Conservation (phyloP, 371 early-diverging fungal genomes). For the Circinella minor region DNA sequence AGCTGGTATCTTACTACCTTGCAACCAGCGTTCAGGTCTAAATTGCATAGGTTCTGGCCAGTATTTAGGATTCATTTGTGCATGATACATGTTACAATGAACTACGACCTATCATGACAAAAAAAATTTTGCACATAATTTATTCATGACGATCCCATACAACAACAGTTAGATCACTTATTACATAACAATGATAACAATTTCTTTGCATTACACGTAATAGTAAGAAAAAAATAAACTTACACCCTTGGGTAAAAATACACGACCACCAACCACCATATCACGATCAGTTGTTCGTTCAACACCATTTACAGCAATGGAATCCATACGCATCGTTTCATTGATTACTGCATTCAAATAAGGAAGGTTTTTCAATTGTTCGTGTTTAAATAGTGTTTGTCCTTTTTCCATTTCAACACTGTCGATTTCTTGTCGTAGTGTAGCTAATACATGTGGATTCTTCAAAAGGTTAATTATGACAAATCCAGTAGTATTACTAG, state of each 20-base stretch:
- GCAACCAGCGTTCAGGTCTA: slow-evolving; percentile 43
- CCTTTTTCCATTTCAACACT: slow-evolving; percentile 8
- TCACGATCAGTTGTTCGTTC: slow-evolving; percentile 25
- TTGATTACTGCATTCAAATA: slow-evolving; percentile 46
- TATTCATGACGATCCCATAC: too few relatives aligned
- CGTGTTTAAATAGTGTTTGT: slow-evolving; percentile 26
- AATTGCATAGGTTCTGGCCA: slow-evolving; percentile 32
- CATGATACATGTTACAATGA: slow-evolving; percentile 19
- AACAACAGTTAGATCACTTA: too few relatives aligned
- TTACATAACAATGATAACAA: too few relatives aligned
- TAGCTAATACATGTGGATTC: slow-evolving; percentile 27
- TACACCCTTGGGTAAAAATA: slow-evolving; percentile 26
- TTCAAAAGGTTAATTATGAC: slow-evolving; percentile 32
- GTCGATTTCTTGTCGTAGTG: slow-evolving; percentile 39
- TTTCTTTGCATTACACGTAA: too few relatives aligned
- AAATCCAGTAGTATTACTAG: slow-evolving; percentile 42
- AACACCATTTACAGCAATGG: slow-evolving; percentile 31
- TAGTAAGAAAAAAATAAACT: background rate
- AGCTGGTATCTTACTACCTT: slow-evolving; percentile 2
- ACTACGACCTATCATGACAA: background rate
- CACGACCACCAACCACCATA: slow-evolving; percentile 18
- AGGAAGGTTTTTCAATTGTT: slow-evolving; percentile 36
- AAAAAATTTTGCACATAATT: too few relatives aligned
- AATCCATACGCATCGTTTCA: slow-evolving; percentile 40
- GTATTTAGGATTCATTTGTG: slow-evolving; percentile 29